Base-by-base conservation (phyloP, 139 green algal species). In the Eudorina sp. region DNA sequence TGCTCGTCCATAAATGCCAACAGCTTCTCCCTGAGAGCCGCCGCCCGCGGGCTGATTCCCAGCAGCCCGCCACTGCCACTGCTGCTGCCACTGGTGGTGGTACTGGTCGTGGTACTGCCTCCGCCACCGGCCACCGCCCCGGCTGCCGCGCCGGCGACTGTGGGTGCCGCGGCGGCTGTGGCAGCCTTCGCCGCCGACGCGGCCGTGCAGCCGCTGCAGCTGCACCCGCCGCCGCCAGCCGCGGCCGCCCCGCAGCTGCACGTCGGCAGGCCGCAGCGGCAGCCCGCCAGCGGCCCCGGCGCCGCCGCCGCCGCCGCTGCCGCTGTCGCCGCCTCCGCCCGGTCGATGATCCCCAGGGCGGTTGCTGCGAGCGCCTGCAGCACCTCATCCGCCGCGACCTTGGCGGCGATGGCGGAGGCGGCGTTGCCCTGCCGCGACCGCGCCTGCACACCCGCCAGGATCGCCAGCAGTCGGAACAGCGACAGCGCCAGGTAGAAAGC, bases 401-500 rank as follows among this genome's bases (percentile, higher is more conserved):
- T 58, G 0, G 51, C 87, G 0, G 97, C 97, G 43, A 90, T 88
- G 23, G 86, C 88, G 3, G 93, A 95, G 55, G 96, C 98, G 23
- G 97, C 97, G 85, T 99, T 99, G 75, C 97, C 97, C 77, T 94
- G 84, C 16, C 48, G 85, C 3, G 36, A 36, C 14, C 80, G 60
- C 46, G 48, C 82, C 82, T 79, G 66, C 82, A 90, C 93, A 13
- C 97, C 97, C 0, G 97, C 97, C 60, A 99, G 85, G 85, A 99
- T 99, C 62, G 97, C 92, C 25, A 96, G 94, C 25, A 95, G 90
- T 7, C 98, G 94, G 91, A 99, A 99, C 31, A 99, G 90, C 6
- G 93, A 94, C 2, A 99, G 94, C 0, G 95, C 96, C 46, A 99
- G 85, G 92, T 98, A 99, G 93, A 99, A 99, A 4, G 89, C 88